A percentile compares a stretch with the other conserved stretches of the same genome.
These are phyloP conservation scores for Globisporangium megalacanthum DNA, from an alignment of 352 stramenopile genomes.

Conservation along the genomic window DNA sequence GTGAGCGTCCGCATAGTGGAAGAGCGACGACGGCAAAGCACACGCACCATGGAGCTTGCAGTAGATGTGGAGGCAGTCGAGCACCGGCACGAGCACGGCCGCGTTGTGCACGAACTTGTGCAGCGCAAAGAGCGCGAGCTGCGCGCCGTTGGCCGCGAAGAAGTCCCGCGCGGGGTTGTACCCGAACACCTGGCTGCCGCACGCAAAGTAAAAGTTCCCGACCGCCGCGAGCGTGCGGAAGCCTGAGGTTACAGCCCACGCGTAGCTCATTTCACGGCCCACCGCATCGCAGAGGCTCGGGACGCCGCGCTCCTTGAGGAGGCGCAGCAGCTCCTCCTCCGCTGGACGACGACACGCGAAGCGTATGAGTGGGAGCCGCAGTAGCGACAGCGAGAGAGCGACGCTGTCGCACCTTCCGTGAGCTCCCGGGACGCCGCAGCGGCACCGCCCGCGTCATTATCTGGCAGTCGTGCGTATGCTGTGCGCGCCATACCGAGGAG, in stretches of 20 bases:
- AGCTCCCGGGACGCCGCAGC: slow-evolving; percentile 20
- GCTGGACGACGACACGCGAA: slow-evolving; percentile 18
- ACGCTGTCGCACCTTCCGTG: slow-evolving; percentile 25
- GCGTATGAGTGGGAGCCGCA: background rate
- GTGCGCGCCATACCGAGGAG: slow-evolving; percentile 13
- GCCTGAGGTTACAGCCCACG: slow-evolving; percentile 59
- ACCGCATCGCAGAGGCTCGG: slow-evolving; percentile 65
- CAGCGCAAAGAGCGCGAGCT: slow-evolving; percentile 61
- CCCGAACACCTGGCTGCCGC: slow-evolving; percentile 50
- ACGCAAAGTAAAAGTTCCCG: slow-evolving; percentile 77
- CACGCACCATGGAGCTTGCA: slow-evolving; percentile 58
- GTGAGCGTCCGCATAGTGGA: background rate
- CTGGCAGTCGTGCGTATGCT: slow-evolving; percentile 25
- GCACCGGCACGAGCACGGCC: slow-evolving; percentile 48
- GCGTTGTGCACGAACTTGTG: slow-evolving; percentile 77
- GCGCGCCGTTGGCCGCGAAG: slow-evolving; percentile 54
- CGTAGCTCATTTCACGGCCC: slow-evolving; percentile 73
- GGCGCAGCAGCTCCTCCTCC: slow-evolving; percentile 53
- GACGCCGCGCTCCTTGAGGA: slow-evolving; percentile 62
- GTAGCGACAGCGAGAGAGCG: background rate
- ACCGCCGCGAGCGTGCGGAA: slow-evolving; percentile 65
- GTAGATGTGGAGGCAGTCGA: slow-evolving; percentile 68
- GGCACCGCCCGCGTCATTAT: slow-evolving; percentile 4
- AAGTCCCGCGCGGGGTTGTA: slow-evolving; percentile 70
- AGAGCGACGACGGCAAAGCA: background rate